phyloP scores from a whole-genome alignment of 2,329 filamentous ascomycete species.

The Ustulina deusta region DNA sequence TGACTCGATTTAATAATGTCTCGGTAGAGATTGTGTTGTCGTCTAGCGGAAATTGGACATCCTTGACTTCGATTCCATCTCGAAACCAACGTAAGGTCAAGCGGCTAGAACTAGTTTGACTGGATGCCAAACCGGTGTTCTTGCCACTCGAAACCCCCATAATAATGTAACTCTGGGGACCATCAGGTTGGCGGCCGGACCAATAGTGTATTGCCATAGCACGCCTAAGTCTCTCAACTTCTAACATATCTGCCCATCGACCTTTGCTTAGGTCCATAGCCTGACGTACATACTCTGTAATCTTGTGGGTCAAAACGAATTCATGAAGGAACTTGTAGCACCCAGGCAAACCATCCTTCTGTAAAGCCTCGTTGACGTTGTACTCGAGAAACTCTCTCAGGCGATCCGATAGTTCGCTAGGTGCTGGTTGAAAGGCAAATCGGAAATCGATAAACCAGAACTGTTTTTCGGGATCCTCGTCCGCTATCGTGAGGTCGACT shows the following conservation, averaged over 20 bases:
- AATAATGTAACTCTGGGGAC: slow-evolving; percentile 89
- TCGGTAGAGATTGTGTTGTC: slow-evolving; percentile 78
- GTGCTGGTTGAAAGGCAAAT: slow-evolving; percentile 80
- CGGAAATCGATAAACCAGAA: slow-evolving; percentile 96
- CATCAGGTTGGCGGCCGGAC: slow-evolving; percentile 70
- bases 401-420: slow-evolving; percentile 69
- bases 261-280: slow-evolving; percentile 75
- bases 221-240: slow-evolving; percentile 82
- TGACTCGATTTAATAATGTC: slow-evolving; percentile 76
- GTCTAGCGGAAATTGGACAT: slow-evolving; percentile 76
- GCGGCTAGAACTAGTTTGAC: slow-evolving; percentile 62
- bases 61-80: slow-evolving; percentile 79
- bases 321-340: slow-evolving; percentile 91
- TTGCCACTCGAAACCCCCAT: slow-evolving; percentile 81
- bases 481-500: slow-evolving; percentile 89
- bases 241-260: slow-evolving; percentile 82
- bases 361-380: slow-evolving; percentile 78
- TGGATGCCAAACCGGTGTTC: slow-evolving; percentile 55
- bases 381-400: slow-evolving; percentile 76
- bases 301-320: slow-evolving; percentile 89
- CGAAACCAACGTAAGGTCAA: slow-evolving; percentile 84
- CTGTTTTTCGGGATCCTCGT: slow-evolving; percentile 84
- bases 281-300: slow-evolving; percentile 84
- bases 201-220: slow-evolving; percentile 93
- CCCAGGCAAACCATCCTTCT: slow-evolving; percentile 76